phyloP scores from a whole-genome alignment of 306 rosid species.

The Corylus americana region DNA sequence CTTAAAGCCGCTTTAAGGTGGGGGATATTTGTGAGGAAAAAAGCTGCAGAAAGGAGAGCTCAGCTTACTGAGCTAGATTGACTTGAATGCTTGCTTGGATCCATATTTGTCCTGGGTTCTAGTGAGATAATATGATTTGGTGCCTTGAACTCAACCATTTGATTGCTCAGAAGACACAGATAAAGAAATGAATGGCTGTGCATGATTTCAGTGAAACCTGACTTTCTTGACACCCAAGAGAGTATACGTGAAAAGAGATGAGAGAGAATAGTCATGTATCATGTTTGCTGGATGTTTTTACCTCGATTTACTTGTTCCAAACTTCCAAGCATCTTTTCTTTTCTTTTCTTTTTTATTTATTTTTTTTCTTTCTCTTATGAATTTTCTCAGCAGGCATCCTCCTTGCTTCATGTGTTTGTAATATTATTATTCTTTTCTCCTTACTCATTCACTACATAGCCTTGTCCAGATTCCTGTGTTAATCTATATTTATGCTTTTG shows the following conservation, averaged over 20 bases:
- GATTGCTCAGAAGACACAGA: neutral
- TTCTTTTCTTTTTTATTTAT: neutral
- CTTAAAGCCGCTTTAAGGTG: conserved; percentile 90
- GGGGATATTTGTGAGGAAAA: conserved; percentile 82
- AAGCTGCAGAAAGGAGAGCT: conserved; percentile 82
- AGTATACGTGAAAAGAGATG: neutral
- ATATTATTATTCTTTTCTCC: neutral
- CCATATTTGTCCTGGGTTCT: neutral
- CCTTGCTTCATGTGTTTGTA: neutral
- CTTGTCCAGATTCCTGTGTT: neutral
- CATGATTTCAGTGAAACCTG: neutral
- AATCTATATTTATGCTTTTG: neutral
- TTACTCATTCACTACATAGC: neutral
- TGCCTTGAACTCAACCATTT: neutral
- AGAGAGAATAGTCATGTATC: neutral
- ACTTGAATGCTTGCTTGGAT: conserved; percentile 33
- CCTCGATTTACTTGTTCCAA: neutral
- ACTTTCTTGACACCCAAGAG: neutral
- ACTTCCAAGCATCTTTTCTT: neutral
- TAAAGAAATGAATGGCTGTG: neutral
- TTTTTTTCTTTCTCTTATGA: neutral
- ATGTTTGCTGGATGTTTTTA: conserved; percentile 1
- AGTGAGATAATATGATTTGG: neutral
- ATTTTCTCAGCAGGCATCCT: neutral
- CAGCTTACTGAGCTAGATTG: conserved; percentile 76